phyloP scores from a whole-genome alignment of 2,329 filamentous ascomycete genomes.

The Trichophyton simii region DNA sequence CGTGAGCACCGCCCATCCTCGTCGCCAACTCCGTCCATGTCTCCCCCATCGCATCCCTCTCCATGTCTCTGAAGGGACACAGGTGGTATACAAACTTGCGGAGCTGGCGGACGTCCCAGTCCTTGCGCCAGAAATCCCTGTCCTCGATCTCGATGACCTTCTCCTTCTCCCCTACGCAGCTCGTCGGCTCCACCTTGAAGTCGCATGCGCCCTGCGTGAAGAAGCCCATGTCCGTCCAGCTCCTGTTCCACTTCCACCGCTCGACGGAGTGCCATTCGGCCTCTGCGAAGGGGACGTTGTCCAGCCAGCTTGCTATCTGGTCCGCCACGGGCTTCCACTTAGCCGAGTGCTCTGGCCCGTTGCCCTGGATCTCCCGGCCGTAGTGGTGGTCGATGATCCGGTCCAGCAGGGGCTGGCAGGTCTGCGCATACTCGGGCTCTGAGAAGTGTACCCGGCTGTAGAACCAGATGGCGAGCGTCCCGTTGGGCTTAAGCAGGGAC shows the following conservation, averaged over 20 bases:
- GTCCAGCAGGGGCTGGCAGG: slow-evolving; percentile 1
- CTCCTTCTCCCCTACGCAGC: not conserved
- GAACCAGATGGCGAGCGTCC: slow-evolving; percentile 5
- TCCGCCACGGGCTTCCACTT: not conserved
- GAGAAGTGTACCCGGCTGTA: slow-evolving; percentile 4
- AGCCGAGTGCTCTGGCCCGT: not conserved
- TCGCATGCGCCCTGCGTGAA: slow-evolving; percentile 4
- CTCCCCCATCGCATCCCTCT: not conserved
- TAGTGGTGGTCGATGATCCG: not conserved
- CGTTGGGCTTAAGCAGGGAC: not conserved
- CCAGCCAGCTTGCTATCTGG: slow-evolving; percentile 2
- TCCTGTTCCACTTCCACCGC: slow-evolving; percentile 5
- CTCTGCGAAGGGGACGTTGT: slow-evolving; percentile 1
- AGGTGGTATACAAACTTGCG: not conserved
- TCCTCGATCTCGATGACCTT: slow-evolving; percentile 1
- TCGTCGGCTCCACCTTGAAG: not conserved
- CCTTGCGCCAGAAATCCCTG: slow-evolving; percentile 1
- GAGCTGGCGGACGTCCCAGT: not conserved
- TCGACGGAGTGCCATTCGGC: slow-evolving; percentile 5
- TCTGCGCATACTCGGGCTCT: not conserved
- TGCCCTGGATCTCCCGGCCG: not conserved
- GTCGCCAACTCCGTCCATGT: not conserved
- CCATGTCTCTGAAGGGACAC: not conserved
- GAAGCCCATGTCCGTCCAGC: not conserved
- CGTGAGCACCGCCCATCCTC: not conserved